Evolutionary conservation across 2,329 filamentous ascomycete species (phyloP).

Genomic region (Botrytis deweyae): DNA sequence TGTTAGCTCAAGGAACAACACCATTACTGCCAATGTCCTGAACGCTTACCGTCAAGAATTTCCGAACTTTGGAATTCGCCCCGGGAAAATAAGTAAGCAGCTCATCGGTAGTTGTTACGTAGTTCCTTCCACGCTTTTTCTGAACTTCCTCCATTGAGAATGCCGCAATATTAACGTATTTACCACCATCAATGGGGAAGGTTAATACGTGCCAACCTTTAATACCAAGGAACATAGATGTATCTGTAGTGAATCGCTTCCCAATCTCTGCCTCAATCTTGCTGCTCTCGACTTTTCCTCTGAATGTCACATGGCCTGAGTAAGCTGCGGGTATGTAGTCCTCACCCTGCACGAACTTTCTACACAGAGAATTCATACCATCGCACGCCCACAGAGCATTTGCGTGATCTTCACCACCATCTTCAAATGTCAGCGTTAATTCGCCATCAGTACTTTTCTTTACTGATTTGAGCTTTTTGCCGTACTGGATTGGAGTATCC

Average conservation of each 20-base stretch:
- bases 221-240: constrained; percentile 24
- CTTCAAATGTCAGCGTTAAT: constrained; percentile 21
- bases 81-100: constrained; percentile 22
- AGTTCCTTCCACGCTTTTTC: constrained; percentile 23
- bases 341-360: constrained; percentile 22
- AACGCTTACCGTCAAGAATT: constrained; percentile 18
- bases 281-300: constrained; percentile 11
- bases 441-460: constrained; percentile 9
- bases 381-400: constrained; percentile 24
- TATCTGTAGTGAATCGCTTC: constrained; percentile 21
- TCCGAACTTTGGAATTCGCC: constrained; percentile 20
- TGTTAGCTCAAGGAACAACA: constrained; percentile 14
- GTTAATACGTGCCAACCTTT: constrained; percentile 22
- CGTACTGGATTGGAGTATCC: constrained; percentile 16
- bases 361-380: constrained; percentile 25
- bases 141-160: constrained; percentile 21
- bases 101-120: constrained; percentile 22
- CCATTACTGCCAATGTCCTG: neutral
- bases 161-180: constrained; percentile 22
- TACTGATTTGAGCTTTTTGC: constrained; percentile 15
- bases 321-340: constrained; percentile 21
- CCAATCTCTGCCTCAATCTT: constrained; percentile 20
- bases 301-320: constrained; percentile 20
- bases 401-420: constrained; percentile 19
- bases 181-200: constrained; percentile 21